These are phyloP conservation scores for Neobulgaria alba DNA, from an alignment of 2,329 filamentous ascomycete genomes.

Conservation along the genomic window DNA sequence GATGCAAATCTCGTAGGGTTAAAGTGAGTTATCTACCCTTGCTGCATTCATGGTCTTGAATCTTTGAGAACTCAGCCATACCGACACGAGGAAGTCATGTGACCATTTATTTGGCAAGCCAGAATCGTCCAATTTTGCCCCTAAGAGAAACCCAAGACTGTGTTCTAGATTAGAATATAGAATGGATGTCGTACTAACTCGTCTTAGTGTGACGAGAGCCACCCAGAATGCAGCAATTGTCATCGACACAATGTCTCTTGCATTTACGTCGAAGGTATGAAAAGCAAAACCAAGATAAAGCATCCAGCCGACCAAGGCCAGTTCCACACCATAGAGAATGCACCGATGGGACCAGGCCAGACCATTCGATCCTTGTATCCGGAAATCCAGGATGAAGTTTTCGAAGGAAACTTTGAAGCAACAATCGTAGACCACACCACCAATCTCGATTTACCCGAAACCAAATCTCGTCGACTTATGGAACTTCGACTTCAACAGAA, in stretches of 20 bases:
- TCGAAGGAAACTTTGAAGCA: conserved; percentile 1
- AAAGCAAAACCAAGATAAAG: conserved; percentile 1
- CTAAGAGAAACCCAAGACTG: too few relatives aligned
- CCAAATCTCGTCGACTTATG: conserved; percentile 10
- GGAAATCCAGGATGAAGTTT: conserved; percentile 1
- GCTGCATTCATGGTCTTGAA: too few relatives aligned
- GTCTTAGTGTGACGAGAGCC: conserved; percentile 22
- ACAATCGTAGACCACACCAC: conserved; percentile 3
- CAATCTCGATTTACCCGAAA: conserved; percentile 11
- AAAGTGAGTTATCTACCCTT: too few relatives aligned
- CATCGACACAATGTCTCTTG: conserved; percentile 14
- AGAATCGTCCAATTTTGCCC: too few relatives aligned
- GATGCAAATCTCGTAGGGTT: conserved; percentile 27
- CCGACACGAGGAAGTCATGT: too few relatives aligned
- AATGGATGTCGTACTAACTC: too few relatives aligned
- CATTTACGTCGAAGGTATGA: conserved; percentile 5
- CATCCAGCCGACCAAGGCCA: conserved; percentile 1
- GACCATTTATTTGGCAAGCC: too few relatives aligned
- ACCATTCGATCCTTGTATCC: background rate
- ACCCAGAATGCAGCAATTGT: conserved; percentile 17
- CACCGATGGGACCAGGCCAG: background rate
- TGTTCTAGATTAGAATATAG: too few relatives aligned
- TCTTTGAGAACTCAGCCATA: too few relatives aligned
- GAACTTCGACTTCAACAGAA: conserved; percentile 20
- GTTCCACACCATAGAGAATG: background rate